phyloP scores from a whole-genome alignment of 2,329 filamentous ascomycete species.

The Colletotrichum camelliae region DNA sequence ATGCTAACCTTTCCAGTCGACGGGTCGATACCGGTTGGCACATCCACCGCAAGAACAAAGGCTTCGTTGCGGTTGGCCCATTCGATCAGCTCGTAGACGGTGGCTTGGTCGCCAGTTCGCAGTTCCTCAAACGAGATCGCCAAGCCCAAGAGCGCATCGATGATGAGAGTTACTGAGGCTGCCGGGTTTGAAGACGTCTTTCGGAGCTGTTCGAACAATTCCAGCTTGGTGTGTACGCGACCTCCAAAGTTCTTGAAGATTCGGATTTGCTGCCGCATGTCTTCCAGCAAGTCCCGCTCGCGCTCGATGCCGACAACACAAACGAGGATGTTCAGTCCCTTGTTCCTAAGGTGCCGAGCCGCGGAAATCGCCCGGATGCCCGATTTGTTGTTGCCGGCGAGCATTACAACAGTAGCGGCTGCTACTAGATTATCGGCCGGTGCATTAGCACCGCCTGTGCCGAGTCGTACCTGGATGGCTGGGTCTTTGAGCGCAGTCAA shows the following conservation, averaged over 20 bases:
- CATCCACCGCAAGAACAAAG: slow-evolving; percentile 84
- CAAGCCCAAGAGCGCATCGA: slow-evolving; percentile 87
- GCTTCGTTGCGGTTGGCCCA: slow-evolving; percentile 92
- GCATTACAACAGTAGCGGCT: slow-evolving; percentile 64
- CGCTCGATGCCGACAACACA: slow-evolving; percentile 87
- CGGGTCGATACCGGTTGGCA: slow-evolving; percentile 87
- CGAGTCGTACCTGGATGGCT: slow-evolving; percentile 61
- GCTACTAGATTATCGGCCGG: slow-evolving; percentile 27
- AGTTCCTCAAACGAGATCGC: slow-evolving; percentile 90
- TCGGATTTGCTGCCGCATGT: slow-evolving; percentile 80
- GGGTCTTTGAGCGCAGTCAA: slow-evolving; percentile 70
- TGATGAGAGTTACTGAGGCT: slow-evolving; percentile 75
- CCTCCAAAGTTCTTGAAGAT: slow-evolving; percentile 86
- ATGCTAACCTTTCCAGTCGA: slow-evolving; percentile 70
- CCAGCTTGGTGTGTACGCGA: slow-evolving; percentile 66
- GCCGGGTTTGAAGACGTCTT: slow-evolving; percentile 40
- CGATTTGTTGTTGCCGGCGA: slow-evolving; percentile 95
- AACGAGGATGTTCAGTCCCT: slow-evolving; percentile 79
- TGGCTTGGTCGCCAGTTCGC: slow-evolving; percentile 79
- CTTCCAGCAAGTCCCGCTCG: slow-evolving; percentile 80
- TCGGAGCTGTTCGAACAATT: slow-evolving; percentile 65
- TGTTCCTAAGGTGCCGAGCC: slow-evolving; percentile 84
- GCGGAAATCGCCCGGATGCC: slow-evolving; percentile 86
- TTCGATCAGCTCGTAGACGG: slow-evolving; percentile 87
- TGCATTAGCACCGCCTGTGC: slow-evolving; percentile 38